Evolutionary conservation across 768 basidiomycete genomes (phyloP), one percentile per base, ranked within the genome.

Genomic region (Thelephora ganbajun): DNA sequence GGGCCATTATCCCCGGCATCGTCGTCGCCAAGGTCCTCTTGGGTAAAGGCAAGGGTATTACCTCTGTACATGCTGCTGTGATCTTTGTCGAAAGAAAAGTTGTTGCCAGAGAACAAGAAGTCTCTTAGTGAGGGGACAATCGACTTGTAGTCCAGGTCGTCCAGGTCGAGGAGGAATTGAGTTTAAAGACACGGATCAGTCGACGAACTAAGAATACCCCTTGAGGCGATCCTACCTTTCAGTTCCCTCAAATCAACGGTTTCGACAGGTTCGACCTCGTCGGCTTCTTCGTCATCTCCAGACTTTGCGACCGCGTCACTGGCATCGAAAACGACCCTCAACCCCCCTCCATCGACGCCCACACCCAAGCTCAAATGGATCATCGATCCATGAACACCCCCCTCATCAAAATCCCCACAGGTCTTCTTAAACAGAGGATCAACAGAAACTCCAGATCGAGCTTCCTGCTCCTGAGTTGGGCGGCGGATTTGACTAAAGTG

Each of bases 401-500:
- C 96, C 63, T 99, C 96, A 61, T 99, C 96, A 57, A 99, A 98
- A 59, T 99, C 96, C 19, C 89, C 94, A 57, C 83, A 89, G 2
- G 96, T 98, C 71, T 99, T 99, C 67, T 77, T 86, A 69, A 99
- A n/a, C n/a, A n/a, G n/a, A n/a, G n/a, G n/a, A n/a, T n/a, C n/a
- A n/a, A n/a, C n/a, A n/a, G n/a, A n/a, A n/a, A n/a, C n/a, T n/a
- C n/a, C n/a, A n/a, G n/a, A n/a, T n/a, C n/a, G n/a, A n/a, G n/a
- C n/a, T n/a, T n/a, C n/a, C n/a, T n/a, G n/a, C n/a, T n/a, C n/a
- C n/a, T n/a, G n/a, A n/a, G n/a, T n/a, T n/a, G n/a, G 0, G 74
- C 62, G 33, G 81, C 77, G 54, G 83, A 82, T 60, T 94, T 94
- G 46, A 85, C 92, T n/a, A 98, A 74, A 0, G 92, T 97, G 0